These are phyloP conservation scores for Gnomoniopsis sp. DNA, from an alignment of 2,329 filamentous ascomycete genomes.

Conservation along the genomic window DNA sequence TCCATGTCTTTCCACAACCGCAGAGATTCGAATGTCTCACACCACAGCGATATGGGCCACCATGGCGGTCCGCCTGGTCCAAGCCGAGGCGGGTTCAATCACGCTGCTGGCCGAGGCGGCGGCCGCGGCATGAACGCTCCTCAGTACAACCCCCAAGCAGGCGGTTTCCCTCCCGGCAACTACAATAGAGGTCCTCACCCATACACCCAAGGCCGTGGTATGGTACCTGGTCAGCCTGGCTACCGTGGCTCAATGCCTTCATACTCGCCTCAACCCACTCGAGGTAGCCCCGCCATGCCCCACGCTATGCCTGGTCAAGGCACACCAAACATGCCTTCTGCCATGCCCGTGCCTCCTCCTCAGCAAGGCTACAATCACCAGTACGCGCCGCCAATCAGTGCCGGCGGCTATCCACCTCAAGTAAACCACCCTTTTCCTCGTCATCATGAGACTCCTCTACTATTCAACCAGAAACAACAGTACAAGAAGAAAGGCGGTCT, in stretches of 20 bases:
- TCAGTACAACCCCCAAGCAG: conserved; percentile 40
- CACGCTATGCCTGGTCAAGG: conserved; percentile 57
- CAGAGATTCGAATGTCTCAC: conserved; percentile 81
- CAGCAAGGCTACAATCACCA: conserved; percentile 51
- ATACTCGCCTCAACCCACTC: conserved; percentile 63
- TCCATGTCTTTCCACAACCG: conserved; percentile 61
- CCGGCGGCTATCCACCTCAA: conserved; percentile 54
- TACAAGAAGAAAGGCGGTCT: conserved; percentile 43
- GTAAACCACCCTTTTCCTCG: conserved; percentile 48
- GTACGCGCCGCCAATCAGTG: conserved; percentile 54
- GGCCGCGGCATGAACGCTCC: conserved; percentile 26
- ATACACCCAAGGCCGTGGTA: conserved; percentile 38
- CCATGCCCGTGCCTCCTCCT: conserved; percentile 63
- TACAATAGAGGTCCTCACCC: conserved; percentile 32
- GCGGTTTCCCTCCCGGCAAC: conserved; percentile 39
- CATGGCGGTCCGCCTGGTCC: conserved; percentile 53
- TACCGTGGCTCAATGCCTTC: conserved; percentile 47
- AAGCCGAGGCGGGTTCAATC: conserved; percentile 53
- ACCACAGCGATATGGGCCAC: conserved; percentile 69
- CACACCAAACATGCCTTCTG: conserved; percentile 65
- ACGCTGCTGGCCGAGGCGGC: conserved; percentile 45
- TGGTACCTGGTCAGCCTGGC: conserved; percentile 40
- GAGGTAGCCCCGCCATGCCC: conserved; percentile 62
- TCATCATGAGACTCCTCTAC: conserved; percentile 30
- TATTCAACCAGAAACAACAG: conserved; percentile 30